Percentiles rank a stretch among this genome's conserved stretches.
Conservation (phyloP, 169 alveolate genomes). For the Neospora caninum region DNA sequence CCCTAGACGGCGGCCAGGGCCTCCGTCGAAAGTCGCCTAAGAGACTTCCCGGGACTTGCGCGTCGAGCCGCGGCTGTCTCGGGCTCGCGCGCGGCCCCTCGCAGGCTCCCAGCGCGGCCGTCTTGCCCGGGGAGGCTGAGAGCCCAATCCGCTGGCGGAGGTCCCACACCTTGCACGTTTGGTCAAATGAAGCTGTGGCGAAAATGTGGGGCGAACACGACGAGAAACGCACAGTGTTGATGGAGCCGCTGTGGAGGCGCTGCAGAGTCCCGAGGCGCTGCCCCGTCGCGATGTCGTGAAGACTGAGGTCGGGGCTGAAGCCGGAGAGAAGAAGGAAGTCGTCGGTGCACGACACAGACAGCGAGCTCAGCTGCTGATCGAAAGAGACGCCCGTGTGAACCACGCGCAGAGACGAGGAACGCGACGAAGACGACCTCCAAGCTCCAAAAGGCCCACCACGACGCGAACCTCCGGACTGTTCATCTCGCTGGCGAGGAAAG, state of each 20-base stretch:
- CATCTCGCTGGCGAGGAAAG: too few relatives aligned
- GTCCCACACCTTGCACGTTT: conserved; percentile 76
- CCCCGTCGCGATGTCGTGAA: conserved; percentile 71
- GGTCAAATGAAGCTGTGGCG: conserved; percentile 75
- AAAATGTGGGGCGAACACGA: conserved; percentile 71
- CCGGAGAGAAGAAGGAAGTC: conserved; percentile 74
- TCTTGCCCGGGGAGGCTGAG: too few relatives aligned
- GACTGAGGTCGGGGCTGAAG: conserved; percentile 68
- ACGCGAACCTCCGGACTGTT: too few relatives aligned
- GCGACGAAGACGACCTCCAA: not conserved
- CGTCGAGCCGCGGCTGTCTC: too few relatives aligned
- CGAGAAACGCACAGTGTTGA: conserved; percentile 74
- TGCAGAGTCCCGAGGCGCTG: conserved; percentile 58
- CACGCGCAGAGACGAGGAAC: conserved; percentile 46
- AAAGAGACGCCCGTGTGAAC: conserved; percentile 57
- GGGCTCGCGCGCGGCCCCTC: too few relatives aligned
- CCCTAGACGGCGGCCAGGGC: too few relatives aligned
- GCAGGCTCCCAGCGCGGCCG: too few relatives aligned
- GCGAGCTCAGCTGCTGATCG: conserved; percentile 68
- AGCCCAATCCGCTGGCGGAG: conserved; percentile 69
- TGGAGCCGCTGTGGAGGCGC: conserved; percentile 69
- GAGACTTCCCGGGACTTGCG: too few relatives aligned
- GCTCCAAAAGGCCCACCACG: too few relatives aligned
- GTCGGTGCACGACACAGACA: conserved; percentile 72
- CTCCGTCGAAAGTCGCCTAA: too few relatives aligned